These are phyloP conservation scores for Chalciporus sphaerocephalus DNA, from an alignment of 768 basidiomycete genomes.

Conservation along the genomic window DNA sequence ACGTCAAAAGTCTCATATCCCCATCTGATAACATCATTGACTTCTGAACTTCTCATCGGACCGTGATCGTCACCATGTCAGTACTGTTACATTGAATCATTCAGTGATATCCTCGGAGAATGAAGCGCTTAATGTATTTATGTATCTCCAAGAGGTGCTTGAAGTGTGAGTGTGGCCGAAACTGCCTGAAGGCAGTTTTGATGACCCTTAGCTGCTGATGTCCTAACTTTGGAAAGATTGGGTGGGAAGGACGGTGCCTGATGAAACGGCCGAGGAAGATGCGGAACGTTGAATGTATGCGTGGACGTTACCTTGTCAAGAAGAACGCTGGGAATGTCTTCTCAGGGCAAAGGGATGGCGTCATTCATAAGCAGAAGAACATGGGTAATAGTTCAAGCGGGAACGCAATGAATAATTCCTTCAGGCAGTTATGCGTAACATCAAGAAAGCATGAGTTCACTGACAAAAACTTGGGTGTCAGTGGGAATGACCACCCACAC, in stretches of 20 bases:
- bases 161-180: background rate
- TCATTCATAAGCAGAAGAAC: background rate
- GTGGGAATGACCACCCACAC: too few species aligned
- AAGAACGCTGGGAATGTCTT: background rate
- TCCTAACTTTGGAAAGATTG: slow-evolving; percentile 1
- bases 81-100: background rate
- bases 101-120: slow-evolving; percentile 13
- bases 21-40: too few species aligned
- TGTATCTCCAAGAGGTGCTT: background rate
- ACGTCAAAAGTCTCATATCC: too few species aligned
- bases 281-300: background rate
- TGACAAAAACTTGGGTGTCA: too few species aligned
- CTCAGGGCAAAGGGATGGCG: background rate
- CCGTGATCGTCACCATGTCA: too few species aligned
- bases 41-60: too few species aligned
- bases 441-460: too few species aligned
- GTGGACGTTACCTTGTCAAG: background rate
- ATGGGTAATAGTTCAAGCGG: background rate
- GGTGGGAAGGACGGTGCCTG: slow-evolving; percentile 2
- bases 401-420: too few species aligned
- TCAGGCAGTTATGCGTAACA: too few species aligned
- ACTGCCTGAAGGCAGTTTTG: slow-evolving; percentile 1
- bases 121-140: background rate
- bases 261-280: slow-evolving; percentile 4
- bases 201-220: background rate